Percentiles rank a stretch among this genome's conserved stretches.
These are phyloP conservation scores for Lactifluus subvellereus DNA, from an alignment of 768 basidiomycete genomes.

Conservation along the genomic window DNA sequence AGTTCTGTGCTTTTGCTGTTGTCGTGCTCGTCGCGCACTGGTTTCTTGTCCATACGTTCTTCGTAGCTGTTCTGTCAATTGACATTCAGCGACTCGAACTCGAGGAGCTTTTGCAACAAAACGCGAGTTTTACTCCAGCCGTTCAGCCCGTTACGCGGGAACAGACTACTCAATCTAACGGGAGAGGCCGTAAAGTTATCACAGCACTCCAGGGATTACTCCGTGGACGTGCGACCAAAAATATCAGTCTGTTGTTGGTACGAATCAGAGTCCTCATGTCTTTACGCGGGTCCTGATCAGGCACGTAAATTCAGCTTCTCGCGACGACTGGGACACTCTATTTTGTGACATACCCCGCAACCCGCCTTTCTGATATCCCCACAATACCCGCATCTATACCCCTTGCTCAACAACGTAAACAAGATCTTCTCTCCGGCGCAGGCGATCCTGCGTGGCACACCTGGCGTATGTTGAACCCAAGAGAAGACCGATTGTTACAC, in stretches of 20 bases:
- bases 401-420: constrained; percentile 16
- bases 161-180: constrained; percentile 28
- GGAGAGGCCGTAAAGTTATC: constrained; percentile 42
- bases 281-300: background rate
- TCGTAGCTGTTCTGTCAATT: constrained; percentile 89
- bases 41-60: constrained; percentile 96
- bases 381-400: constrained; percentile 14
- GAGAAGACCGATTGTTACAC: constrained; percentile 59
- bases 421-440: constrained; percentile 20
- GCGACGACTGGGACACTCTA: constrained; percentile 72
- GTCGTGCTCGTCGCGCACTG: constrained; percentile 95
- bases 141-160: constrained; percentile 29
- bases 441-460: constrained; percentile 53
- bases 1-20: constrained; percentile 90
- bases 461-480: constrained; percentile 76
- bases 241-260: constrained; percentile 77
- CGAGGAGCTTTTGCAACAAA: constrained; percentile 78
- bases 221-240: constrained; percentile 64
- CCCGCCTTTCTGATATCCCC: constrained; percentile 23
- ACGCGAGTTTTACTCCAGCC: constrained; percentile 48
- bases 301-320: constrained; percentile 50
- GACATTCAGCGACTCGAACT: constrained; percentile 94
- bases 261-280: constrained; percentile 22
- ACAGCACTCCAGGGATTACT: constrained; percentile 43
- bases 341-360: constrained; percentile 55